A percentile compares a stretch with the other conserved stretches of the same genome.
These are phyloP conservation scores for Aspergillus fischeri DNA, from an alignment of 2,329 filamentous ascomycete genomes.

Conservation along the genomic window DNA sequence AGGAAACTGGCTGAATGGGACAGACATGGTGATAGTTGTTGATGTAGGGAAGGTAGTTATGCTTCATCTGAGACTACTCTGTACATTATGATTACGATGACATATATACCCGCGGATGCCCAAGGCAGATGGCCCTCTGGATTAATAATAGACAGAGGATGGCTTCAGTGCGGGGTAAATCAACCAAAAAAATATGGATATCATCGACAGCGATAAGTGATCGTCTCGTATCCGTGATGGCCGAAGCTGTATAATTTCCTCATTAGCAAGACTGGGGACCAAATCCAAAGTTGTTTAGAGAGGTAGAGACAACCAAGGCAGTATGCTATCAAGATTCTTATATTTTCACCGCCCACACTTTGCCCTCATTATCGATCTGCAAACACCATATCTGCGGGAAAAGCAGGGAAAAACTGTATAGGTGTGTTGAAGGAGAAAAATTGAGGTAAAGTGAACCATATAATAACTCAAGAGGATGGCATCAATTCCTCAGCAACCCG, in stretches of 20 bases:
- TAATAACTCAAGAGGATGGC: background rate
- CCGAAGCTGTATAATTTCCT: background rate
- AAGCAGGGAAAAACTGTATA: background rate
- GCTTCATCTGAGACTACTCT: background rate
- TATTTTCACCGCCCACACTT: background rate
- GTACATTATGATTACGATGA: background rate
- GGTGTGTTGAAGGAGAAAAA: background rate
- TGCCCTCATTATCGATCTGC: background rate
- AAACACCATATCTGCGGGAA: background rate
- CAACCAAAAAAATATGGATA: background rate
- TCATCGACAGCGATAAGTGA: background rate
- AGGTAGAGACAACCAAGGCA: background rate
- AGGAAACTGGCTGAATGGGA: conserved; percentile 31
- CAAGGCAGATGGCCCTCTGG: no score
- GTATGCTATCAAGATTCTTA: no score
- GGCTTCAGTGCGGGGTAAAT: background rate
- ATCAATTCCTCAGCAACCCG: conserved; percentile 18
- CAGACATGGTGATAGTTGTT: conserved; percentile 15
- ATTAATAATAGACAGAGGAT: background rate
- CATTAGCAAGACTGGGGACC: background rate
- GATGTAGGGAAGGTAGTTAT: background rate
- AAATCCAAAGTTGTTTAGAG: background rate
- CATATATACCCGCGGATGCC: no score
- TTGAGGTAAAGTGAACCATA: background rate
- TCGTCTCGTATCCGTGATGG: background rate